Base-by-base conservation (phyloP, 768 basidiomycete genomes). In the Leucocoprinus birnbaumii region DNA sequence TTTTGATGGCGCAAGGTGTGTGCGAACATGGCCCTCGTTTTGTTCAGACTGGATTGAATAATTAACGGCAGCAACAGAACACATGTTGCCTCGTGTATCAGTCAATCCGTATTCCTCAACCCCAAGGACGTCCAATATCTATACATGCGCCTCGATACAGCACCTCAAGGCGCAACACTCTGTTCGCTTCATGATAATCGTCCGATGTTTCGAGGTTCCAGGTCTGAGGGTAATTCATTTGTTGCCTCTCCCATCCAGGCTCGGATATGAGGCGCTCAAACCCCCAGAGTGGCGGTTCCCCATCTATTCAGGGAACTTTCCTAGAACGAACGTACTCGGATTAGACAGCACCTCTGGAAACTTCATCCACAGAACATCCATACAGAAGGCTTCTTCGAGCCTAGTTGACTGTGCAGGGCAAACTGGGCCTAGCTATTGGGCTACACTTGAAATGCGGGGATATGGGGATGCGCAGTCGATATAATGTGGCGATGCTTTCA, bases 61-160 rank as follows among this genome's bases (percentile, higher is more conserved):
- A 26, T 42, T 40, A 24, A 35, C 25, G 19, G 16, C 16, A 38
- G 40, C 22, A 51, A 16, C 37, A 42, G n/a, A 26, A 35, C 50
- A 51, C 25, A 18, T 24, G 22, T 22, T 50, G 48, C 48, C 48
- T 50, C 48, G 48, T 50, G 48, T 50, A 50, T 50, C 48, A 50
- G 38, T 7, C 24, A 50, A 13, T 22, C 48, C 35, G n/a, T 22
- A 38, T 37, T 50, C 21, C 48, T 24, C 14, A 40, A 25, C 50
- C 50, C 38, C 50, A 42, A 41, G 22, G n/a, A 40, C 42, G 22
- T 31, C 26, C 21, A 16, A 50, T 37, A 35, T 19, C 25, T 22
- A 11, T 19, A 19, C 38, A 51, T n/a, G 25, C 50, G 31, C 31
- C 31, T 31, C 50, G 25, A 38, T 10, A 24, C 24, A 18, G 25